phyloP scores from a whole-genome alignment of 108 stramenopile genomes.

The Nitzschia palea region DNA sequence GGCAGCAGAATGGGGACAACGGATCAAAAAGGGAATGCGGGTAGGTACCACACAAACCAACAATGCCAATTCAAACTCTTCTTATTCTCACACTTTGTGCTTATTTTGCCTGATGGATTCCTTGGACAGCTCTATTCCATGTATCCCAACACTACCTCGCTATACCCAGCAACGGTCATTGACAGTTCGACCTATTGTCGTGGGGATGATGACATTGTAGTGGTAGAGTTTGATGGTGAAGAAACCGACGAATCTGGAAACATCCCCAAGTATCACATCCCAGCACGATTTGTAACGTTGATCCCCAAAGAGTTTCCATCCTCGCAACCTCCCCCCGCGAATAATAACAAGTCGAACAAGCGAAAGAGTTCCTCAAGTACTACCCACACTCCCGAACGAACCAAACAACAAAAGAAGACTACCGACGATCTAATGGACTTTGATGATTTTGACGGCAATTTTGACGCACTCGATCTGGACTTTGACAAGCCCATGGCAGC shows the following conservation, averaged over 20 bases:
- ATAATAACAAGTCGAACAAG: conserved; percentile 18
- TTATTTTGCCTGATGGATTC: too few species aligned
- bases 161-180: conserved; percentile 73
- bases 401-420: neutral
- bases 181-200: conserved; percentile 75
- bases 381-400: neutral
- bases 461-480: conserved; percentile 36
- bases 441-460: conserved; percentile 11
- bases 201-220: conserved; percentile 75
- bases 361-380: conserved; percentile 7
- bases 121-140: conserved; percentile 62
- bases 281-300: conserved; percentile 68
- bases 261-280: conserved; percentile 59
- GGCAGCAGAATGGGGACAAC: conserved; percentile 63
- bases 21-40: conserved; percentile 23
- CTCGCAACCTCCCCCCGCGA: conserved; percentile 17
- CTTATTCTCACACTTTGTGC: neutral
- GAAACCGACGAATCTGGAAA: conserved; percentile 42
- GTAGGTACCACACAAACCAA: neutral
- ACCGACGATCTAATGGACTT: neutral
- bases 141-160: conserved; percentile 73
- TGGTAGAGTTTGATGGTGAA: conserved; percentile 80
- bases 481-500: conserved; percentile 28
- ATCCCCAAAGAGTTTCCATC: conserved; percentile 67
- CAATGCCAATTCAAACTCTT: neutral